These are phyloP conservation scores for Hygrocybe punicea DNA, from an alignment of 768 basidiomycete species.

Conservation along the genomic window DNA sequence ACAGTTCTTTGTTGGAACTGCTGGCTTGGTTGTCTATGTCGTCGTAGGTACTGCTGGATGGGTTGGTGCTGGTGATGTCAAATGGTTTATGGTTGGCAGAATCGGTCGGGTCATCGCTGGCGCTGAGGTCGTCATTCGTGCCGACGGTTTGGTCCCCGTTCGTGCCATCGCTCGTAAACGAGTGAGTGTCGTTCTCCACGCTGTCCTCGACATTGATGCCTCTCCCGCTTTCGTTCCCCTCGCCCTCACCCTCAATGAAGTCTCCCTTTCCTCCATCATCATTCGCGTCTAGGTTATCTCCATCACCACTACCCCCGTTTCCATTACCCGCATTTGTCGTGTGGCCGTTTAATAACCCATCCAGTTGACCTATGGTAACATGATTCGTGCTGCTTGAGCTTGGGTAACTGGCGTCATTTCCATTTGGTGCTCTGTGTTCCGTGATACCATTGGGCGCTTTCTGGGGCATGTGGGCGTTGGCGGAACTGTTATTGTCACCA, in stretches of 20 bases:
- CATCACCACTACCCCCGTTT: background rate
- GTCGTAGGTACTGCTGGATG: too few species aligned
- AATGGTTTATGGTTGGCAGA: too few species aligned
- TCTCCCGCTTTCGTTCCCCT: background rate
- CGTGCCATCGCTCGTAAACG: background rate
- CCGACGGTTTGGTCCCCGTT: too few species aligned
- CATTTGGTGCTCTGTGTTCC: background rate
- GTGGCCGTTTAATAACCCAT: background rate
- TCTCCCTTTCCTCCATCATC: background rate
- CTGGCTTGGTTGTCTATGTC: too few species aligned
- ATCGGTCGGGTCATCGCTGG: too few species aligned
- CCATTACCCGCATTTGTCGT: background rate
- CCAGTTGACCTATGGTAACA: background rate
- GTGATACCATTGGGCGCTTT: background rate
- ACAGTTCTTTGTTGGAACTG: too few species aligned
- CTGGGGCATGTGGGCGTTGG: background rate
- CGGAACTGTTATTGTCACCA: background rate
- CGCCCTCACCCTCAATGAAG: background rate
- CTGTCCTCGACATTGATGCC: background rate
- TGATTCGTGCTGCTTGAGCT: background rate
- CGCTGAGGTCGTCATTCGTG: too few species aligned
- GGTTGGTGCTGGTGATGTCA: too few species aligned
- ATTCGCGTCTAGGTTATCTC: background rate
- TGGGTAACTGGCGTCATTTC: background rate
- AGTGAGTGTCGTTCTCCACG: background rate